Evolutionary conservation across 176 grass and related monocot species (phyloP).

Genomic region (Raddia distichophylla): DNA sequence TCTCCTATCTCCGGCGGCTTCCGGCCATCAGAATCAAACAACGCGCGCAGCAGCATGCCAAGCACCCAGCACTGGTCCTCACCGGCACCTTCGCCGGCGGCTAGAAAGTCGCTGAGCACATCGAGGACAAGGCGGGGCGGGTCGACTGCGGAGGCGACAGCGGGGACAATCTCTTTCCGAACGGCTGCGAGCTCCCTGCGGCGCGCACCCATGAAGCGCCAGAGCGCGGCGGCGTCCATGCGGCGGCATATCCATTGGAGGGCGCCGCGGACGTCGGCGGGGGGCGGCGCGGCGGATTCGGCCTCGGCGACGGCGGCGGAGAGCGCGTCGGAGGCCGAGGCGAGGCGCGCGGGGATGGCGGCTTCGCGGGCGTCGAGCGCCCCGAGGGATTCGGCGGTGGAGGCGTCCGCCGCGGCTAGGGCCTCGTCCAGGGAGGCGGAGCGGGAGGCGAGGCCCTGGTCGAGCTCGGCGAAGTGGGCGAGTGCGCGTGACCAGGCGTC

Average conservation of each 20-base stretch:
- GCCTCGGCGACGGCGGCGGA: conserved; percentile 43
- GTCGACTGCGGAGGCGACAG: conserved; percentile 60
- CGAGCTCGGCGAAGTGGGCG: conserved; percentile 61
- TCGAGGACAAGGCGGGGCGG: conserved; percentile 73
- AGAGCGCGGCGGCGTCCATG: conserved; percentile 68
- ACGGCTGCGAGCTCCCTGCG: conserved; percentile 48
- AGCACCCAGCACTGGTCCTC: conserved; percentile 62
- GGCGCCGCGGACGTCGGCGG: conserved; percentile 47
- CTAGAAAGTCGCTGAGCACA: conserved; percentile 59
- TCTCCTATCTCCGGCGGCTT: conserved; percentile 59
- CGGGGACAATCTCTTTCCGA: conserved; percentile 48
- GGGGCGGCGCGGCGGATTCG: conserved; percentile 40
- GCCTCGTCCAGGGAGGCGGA: conserved; percentile 57
- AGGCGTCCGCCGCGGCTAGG: conserved; percentile 44
- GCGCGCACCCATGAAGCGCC: conserved; percentile 59
- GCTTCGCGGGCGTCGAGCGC: conserved; percentile 57
- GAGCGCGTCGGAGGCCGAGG: conserved; percentile 48
- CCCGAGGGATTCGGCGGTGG: conserved; percentile 52
- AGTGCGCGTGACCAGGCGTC: conserved; percentile 52
- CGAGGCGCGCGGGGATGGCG: conserved; percentile 41
- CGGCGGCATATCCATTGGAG: conserved; percentile 79
- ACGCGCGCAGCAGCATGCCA: conserved; percentile 54
- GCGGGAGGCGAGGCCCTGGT: conserved; percentile 59
- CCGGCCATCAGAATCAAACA: conserved; percentile 51
- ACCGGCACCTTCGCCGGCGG: conserved; percentile 15